These are phyloP conservation scores for Clonostachys solani DNA, from an alignment of 2,329 filamentous ascomycete species.

Conservation along the genomic window DNA sequence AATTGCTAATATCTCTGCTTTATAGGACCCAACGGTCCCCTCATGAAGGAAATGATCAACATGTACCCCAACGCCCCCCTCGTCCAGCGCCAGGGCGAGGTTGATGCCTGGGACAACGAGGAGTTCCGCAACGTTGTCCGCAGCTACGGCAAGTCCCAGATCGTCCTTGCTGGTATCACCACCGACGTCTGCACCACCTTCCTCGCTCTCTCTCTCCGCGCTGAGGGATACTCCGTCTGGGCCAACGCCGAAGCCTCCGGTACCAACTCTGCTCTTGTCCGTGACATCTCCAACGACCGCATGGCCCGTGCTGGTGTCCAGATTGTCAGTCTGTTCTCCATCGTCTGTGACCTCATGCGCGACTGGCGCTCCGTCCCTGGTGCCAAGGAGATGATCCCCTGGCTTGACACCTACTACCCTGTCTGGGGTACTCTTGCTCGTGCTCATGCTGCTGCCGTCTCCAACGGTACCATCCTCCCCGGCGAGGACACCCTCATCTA, in stretches of 20 bases:
- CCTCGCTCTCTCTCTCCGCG: slow-evolving; percentile 51
- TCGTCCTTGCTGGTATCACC: slow-evolving; percentile 46
- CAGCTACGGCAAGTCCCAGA: slow-evolving; percentile 62
- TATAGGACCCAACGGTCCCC: slow-evolving; percentile 60
- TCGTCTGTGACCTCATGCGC: slow-evolving; percentile 50
- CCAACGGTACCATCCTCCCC: slow-evolving; percentile 53
- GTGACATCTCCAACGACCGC: slow-evolving; percentile 48
- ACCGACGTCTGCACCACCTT: slow-evolving; percentile 39
- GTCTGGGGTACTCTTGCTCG: slow-evolving; percentile 61
- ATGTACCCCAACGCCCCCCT: slow-evolving; percentile 65
- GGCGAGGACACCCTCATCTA: slow-evolving; percentile 39
- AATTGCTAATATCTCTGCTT: slow-evolving; percentile 17
- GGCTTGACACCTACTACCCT: not conserved
- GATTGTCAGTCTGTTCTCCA: slow-evolving; percentile 40
- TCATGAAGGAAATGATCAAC: slow-evolving; percentile 64
- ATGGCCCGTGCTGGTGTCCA: slow-evolving; percentile 55
- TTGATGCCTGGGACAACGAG: slow-evolving; percentile 73
- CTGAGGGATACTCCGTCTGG: slow-evolving; percentile 56
- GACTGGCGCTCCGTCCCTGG: slow-evolving; percentile 37
- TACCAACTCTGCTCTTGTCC: slow-evolving; percentile 44
- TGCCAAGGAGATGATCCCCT: not conserved
- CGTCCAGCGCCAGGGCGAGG: slow-evolving; percentile 65
- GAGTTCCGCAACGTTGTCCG: slow-evolving; percentile 63
- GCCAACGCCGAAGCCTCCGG: slow-evolving; percentile 55
- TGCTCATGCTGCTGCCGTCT: slow-evolving; percentile 54